Evolutionary conservation across 2,329 filamentous ascomycete species (phyloP), one percentile per base, ranked within the genome.

Genomic region (Fusarium xyrophilum): DNA sequence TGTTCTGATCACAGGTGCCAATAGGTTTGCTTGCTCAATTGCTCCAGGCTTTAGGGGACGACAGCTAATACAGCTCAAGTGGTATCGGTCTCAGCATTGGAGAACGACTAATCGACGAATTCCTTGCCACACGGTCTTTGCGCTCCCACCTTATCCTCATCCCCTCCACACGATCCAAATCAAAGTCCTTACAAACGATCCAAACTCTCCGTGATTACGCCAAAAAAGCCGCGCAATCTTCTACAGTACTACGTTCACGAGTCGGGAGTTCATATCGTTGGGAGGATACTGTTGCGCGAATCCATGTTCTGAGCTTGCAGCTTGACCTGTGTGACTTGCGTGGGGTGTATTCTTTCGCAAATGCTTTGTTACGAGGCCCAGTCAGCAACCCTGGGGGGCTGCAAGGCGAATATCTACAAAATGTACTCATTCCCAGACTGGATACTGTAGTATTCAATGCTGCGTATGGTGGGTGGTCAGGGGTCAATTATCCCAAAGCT

Each of bases 61-160:
- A 40, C 15, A 43, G n/a, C 65, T 74, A 46, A 73, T 43, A 25
- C 43, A 19, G 43, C 35, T 32, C 46, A 78, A 97, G 95, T 77
- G 95, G 95, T 64, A 88, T 97, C 44, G 95, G 95, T 44, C 91
- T 95, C 73, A 90, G 91, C 57, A 93, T 92, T 71, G 92, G 91
- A 77, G 88, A 91, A 75, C 92, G 93, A 64, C 85, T 97, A 59
- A 95, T 97, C 72, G 93, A 97, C 82, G 92, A 97, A 74, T 97
- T 97, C 82, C 88, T 97, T 63, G 82, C 84, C 62, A 87, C 88
- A 15, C 89, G 88, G 36, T 87, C 91, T 32, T 82, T 88, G 50
- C 83, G 84, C 32, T 86, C 92, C 60, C 88, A 91, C 74, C 87
- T 98, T 44, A 86, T 93, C 71, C 84, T 97, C 56, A 88, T 97